Evolutionary conservation across 257 asterid genomes (phyloP).

Genomic region (Paraleonurus japonicus): DNA sequence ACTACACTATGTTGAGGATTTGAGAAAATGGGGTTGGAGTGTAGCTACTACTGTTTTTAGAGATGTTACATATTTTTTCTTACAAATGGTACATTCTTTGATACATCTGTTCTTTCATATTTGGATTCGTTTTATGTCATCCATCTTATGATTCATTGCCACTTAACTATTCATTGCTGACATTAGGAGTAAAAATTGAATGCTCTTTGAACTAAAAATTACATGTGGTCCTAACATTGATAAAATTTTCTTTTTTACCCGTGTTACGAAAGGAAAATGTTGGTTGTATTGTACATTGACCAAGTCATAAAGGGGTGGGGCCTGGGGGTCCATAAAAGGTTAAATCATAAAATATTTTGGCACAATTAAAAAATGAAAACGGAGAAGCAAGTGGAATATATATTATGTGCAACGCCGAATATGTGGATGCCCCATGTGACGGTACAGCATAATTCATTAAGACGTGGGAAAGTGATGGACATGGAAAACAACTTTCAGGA

Average conservation of each 20-base stretch:
- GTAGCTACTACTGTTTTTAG: slow-evolving; percentile 16
- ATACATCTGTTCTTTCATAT: not conserved
- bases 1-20: not conserved
- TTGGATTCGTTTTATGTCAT: not conserved
- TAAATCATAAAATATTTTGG: not conserved
- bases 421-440: not conserved
- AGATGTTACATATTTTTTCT: not conserved
- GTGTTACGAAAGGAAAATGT: not conserved
- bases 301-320: not conserved
- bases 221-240: not conserved
- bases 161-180: not conserved
- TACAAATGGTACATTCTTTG: not conserved
- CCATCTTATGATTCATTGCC: not conserved
- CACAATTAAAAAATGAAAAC: not conserved
- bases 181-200: not conserved
- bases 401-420: not conserved
- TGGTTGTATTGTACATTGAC: slow-evolving; percentile 4
- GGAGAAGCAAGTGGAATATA: not conserved
- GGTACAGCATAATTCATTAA: not conserved
- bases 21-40: not conserved
- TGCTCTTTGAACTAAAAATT: not conserved
- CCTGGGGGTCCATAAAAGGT: not conserved
- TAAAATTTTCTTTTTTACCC: not conserved
- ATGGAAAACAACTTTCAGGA: not conserved
- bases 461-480: slow-evolving; percentile 9